Base-by-base conservation (phyloP, 2,329 filamentous ascomycete genomes). In the Pseudopyricularia javanii region DNA sequence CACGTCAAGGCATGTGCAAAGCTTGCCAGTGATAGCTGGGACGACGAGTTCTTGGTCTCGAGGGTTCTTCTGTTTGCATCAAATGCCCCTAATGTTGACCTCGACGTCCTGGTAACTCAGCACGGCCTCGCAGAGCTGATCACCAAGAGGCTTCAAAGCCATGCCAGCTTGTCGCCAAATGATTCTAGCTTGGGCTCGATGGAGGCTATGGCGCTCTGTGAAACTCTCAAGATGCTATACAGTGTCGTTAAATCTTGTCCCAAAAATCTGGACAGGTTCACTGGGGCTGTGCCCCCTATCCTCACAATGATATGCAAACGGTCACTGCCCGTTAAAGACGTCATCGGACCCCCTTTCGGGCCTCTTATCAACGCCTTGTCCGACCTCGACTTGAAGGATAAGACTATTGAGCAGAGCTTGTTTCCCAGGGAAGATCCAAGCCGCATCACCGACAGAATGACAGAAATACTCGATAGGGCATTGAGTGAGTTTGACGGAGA, bases 171-270 rank as follows among this genome's bases (percentile, higher is more conserved):
- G 3, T 52, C 67, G 57, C 61, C 17, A 55, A 57, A 20, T 61
- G 63, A 37, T 59, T 61, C 47, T 68, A 67, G 47, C 57, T 63
- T 24, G 63, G 61, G 79, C 43, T 76, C 79, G 0, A 86, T 91
- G 76, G 82, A 86, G 57, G 82, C 86, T 54, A 82, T 91, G 80
- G 89, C 91, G 0, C 74, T 97, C 35, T 76, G 75, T 8, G 91
- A 97, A 66, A 91, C 86, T 0, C 71, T 93, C 50, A 96, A 95
- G 63, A 75, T 97, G 40, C 70, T 95, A 51, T 97, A 94, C 74
- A 96, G 96, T 66, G 74, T 95, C 52, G 86, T 86, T 2, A 83
- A 91, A 60, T 82, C 83, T 61, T 85, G 84, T 58, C 80, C 82
- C 4, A 74, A 83, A 43, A 74, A 84, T 26, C 68, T 71, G 4